These are phyloP conservation scores for Erysimum cheiranthoides DNA, from an alignment of 345 rosid genomes.

Conservation along the genomic window DNA sequence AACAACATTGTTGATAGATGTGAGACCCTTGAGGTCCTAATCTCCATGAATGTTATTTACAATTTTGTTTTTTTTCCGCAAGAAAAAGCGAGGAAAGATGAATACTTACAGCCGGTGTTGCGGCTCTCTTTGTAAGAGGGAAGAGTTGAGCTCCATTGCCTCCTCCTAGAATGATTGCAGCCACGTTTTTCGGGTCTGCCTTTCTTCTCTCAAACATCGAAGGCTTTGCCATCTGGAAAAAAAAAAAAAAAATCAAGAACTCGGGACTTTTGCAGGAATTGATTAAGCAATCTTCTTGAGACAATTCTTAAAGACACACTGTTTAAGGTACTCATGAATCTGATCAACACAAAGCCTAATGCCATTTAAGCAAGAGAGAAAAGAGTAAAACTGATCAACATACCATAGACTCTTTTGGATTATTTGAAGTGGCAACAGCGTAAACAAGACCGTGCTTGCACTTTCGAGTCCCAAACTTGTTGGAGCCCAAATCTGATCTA, in stretches of 20 bases:
- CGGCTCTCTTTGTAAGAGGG: slow-evolving; percentile 75
- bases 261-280: not conserved
- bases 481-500: slow-evolving; percentile 49
- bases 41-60: not conserved
- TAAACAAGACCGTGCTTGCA: slow-evolving; percentile 56
- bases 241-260: slow-evolving; percentile 26
- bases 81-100: not conserved
- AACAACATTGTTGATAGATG: not conserved
- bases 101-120: slow-evolving; percentile 81
- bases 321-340: not conserved
- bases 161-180: slow-evolving; percentile 86
- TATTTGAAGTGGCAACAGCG: slow-evolving; percentile 72
- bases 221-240: slow-evolving; percentile 56
- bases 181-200: slow-evolving; percentile 77
- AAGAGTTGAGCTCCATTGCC: slow-evolving; percentile 86
- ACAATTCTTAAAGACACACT: not conserved
- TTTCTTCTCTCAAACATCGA: slow-evolving; percentile 57
- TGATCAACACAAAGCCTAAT: not conserved
- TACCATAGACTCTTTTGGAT: slow-evolving; percentile 64
- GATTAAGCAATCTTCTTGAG: not conserved
- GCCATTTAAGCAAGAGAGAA: slow-evolving; percentile 12
- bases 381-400: slow-evolving; percentile 36
- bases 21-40: slow-evolving; percentile 8
- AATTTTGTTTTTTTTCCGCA: not conserved
- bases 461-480: slow-evolving; percentile 47